Percentiles rank a stretch among this genome's conserved stretches.
phyloP scores from a whole-genome alignment of 495 filamentous ascomycete species.

The Talaromyces liani region DNA sequence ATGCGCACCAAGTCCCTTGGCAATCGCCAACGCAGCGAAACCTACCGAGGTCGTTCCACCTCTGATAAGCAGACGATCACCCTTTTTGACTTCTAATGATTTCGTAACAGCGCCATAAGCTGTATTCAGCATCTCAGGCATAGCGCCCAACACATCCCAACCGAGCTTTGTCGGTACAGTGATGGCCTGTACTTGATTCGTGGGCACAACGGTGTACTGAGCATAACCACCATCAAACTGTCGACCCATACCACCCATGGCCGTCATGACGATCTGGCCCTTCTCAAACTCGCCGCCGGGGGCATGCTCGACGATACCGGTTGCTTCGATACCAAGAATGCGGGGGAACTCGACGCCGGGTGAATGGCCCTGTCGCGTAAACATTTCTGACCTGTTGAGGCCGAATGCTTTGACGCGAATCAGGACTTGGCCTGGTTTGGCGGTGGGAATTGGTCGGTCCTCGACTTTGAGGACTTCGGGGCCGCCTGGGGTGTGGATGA shows the following conservation, averaged over 20 bases:
- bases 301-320: conserved; percentile 34
- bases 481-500: conserved; percentile 27
- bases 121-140: conserved; percentile 51
- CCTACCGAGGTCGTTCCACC: conserved; percentile 45
- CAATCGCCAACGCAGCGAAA: conserved; percentile 40
- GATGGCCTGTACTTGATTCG: conserved; percentile 33
- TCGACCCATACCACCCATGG: conserved; percentile 47
- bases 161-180: conserved; percentile 18
- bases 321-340: conserved; percentile 44
- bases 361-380: conserved; percentile 46
- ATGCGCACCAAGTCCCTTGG: conserved; percentile 28
- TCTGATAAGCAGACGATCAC: conserved; percentile 40
- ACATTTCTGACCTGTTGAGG: conserved; percentile 49
- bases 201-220: conserved; percentile 42
- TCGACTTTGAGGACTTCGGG: conserved; percentile 32
- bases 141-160: conserved; percentile 39
- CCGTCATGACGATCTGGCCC: conserved; percentile 39
- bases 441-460: conserved; percentile 26
- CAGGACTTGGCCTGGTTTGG: conserved; percentile 31
- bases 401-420: conserved; percentile 45
- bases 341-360: conserved; percentile 37
- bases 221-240: conserved; percentile 48
- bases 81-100: conserved; percentile 28
- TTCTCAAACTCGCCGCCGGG: conserved; percentile 32
- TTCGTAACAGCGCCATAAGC: conserved; percentile 39